Evolutionary conservation across 495 filamentous ascomycete species (phyloP).

Genomic region (Aspergillus taichungensis): DNA sequence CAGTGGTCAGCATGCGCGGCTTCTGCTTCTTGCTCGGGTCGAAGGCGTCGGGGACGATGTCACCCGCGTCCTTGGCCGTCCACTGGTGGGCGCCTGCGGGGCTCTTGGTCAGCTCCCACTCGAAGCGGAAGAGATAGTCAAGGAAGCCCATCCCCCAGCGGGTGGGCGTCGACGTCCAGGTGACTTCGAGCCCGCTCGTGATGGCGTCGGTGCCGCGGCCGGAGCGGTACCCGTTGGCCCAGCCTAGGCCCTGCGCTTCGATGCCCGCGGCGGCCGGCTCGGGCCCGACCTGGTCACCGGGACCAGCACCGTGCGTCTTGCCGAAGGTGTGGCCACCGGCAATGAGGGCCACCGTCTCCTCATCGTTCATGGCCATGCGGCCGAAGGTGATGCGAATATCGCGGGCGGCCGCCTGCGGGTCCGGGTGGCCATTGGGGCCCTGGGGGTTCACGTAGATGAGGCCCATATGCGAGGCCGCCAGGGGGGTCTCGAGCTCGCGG

Average conservation of each 20-base stretch:
- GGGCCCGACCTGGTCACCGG: conserved; percentile 46
- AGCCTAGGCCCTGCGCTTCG: conserved; percentile 59
- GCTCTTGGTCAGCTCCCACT: conserved; percentile 69
- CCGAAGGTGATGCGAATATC: conserved; percentile 65
- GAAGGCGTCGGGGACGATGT: conserved; percentile 57
- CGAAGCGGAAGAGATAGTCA: conserved; percentile 64
- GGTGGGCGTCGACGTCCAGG: conserved; percentile 61
- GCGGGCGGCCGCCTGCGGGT: conserved; percentile 54
- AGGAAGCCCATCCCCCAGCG: conserved; percentile 61
- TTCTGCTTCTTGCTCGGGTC: conserved; percentile 56
- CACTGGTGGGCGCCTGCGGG: conserved; percentile 67
- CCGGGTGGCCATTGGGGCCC: conserved; percentile 60
- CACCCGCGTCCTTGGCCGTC: conserved; percentile 56
- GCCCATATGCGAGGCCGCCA: conserved; percentile 62
- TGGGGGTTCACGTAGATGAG: conserved; percentile 73
- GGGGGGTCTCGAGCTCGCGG: conserved; percentile 52
- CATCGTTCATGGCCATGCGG: conserved; percentile 73
- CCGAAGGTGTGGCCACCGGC: conserved; percentile 68
- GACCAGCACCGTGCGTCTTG: conserved; percentile 64
- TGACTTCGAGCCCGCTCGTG: conserved; percentile 65
- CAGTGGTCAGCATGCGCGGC: conserved; percentile 61
- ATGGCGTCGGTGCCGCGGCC: conserved; percentile 60
- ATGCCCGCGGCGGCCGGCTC: conserved; percentile 56
- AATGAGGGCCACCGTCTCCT: conserved; percentile 67
- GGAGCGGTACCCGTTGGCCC: conserved; percentile 47